Base-by-base conservation (phyloP, 2,329 filamentous ascomycete genomes). In the Aspergillus fumigatus region DNA sequence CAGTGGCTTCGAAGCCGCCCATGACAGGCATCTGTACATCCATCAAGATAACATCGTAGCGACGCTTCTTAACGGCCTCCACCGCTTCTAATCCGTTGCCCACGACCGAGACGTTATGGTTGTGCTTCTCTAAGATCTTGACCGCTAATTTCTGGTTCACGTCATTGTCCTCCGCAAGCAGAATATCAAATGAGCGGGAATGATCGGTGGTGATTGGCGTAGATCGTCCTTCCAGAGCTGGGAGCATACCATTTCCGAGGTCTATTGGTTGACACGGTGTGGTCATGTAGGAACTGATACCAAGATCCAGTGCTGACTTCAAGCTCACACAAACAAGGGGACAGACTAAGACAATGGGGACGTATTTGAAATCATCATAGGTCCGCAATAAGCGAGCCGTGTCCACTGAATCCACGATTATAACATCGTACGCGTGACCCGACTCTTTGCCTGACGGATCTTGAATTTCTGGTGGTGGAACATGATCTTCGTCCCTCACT, bases 11-110 rank as follows among this genome's bases (percentile, higher is more conserved):
- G 71, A 99, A 97, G 48, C 94, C 94, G 71, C 94, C 94, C 92
- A 97, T 97, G 68, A 97, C 89, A n/a, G 94, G 94, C 94, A 99
- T 99, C 73, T 97, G 94, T 19, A 99, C 94, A 71, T 99, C 94
- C 94, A 99, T 99, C 50, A 99, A 82, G 62, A 99, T 94, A 59
- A 96, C 90, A 73, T 99, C 94, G 72, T 95, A 99, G 71, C 90
- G 88, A 77, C 89, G 93, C 71, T 88, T 85, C 80, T 95, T 92
- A 65, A 97, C 87, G n/a, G 89, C 87, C 70, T 97, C 89, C 14
- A 97, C 86, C 1, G 94, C 94, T 70, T 97, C 93, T 62, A 92
- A 83, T 59, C 94, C 94, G 71, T 99, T 99, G 67, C 92, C 91
- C 47, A 96, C 94, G 25, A 99, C 94, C 1, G 76, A 77, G 9